These are phyloP conservation scores for Lichtheimia ramosa DNA, from an alignment of 371 early-diverging fungal genomes.

Conservation along the genomic window DNA sequence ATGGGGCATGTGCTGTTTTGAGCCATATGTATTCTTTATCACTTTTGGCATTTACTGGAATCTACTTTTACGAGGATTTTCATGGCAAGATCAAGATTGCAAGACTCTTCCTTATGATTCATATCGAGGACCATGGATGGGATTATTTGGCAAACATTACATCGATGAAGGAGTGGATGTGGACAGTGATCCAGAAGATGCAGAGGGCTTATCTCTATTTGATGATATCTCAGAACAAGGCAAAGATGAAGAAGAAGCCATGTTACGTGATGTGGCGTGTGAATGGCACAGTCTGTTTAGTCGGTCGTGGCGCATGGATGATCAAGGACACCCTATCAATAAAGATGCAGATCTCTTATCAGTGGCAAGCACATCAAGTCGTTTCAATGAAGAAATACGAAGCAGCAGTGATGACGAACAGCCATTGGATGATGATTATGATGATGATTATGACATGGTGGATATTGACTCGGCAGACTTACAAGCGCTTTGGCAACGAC, in stretches of 20 bases:
- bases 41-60: slow-evolving; percentile 1
- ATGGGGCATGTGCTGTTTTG: background rate
- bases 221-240: slow-evolving; percentile 8
- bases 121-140: background rate
- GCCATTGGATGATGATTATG: slow-evolving; percentile 4
- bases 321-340: background rate
- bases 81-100: background rate
- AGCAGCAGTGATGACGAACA: background rate
- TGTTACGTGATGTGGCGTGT: slow-evolving; percentile 27
- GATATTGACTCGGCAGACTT: background rate
- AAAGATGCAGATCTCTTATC: slow-evolving; percentile 9
- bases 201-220: background rate
- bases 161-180: background rate
- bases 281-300: slow-evolving; percentile 37
- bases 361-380: slow-evolving; percentile 6
- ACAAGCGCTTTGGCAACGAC: slow-evolving; percentile 6
- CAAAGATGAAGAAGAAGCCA: slow-evolving; percentile 23
- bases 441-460: slow-evolving; percentile 5
- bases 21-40: slow-evolving; percentile 3
- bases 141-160: background rate
- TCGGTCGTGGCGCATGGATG: slow-evolving; percentile 32
- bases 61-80: slow-evolving; percentile 1
- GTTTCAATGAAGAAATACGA: slow-evolving; percentile 10
- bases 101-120: too few species aligned
- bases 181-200: background rate